phyloP scores from a whole-genome alignment of 768 basidiomycete genomes.

The Galerina marginata region DNA sequence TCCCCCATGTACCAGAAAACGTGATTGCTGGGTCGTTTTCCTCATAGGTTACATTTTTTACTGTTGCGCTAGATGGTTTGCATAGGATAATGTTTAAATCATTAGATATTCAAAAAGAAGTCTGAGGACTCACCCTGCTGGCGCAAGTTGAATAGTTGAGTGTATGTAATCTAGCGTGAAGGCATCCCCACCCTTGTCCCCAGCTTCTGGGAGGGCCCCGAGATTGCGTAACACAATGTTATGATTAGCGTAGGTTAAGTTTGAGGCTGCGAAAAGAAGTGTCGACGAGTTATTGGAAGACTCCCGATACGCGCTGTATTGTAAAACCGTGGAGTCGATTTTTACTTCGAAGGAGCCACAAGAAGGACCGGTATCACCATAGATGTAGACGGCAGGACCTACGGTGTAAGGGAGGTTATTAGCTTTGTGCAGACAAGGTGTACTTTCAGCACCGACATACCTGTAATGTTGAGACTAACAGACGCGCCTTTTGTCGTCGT shows the following conservation, averaged over 20 bases:
- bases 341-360: slow-evolving; percentile 48
- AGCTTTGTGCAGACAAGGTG: not conserved
- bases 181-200: slow-evolving; percentile 41
- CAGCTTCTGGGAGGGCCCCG: slow-evolving; percentile 33
- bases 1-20: slow-evolving; percentile 46
- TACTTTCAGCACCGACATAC: slow-evolving; percentile 24
- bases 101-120: not conserved
- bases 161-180: slow-evolving; percentile 49
- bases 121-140: slow-evolving; percentile 40
- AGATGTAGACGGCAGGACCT: slow-evolving; percentile 51
- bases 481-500: slow-evolving; percentile 42
- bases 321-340: slow-evolving; percentile 37
- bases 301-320: slow-evolving; percentile 35
- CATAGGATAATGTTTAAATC: not conserved
- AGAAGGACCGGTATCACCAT: slow-evolving; percentile 45
- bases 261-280: slow-evolving; percentile 39
- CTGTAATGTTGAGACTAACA: slow-evolving; percentile 49
- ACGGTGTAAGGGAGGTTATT: not conserved
- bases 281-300: slow-evolving; percentile 35
- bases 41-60: slow-evolving; percentile 45
- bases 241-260: slow-evolving; percentile 45
- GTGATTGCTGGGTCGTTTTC: slow-evolving; percentile 44
- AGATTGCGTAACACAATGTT: slow-evolving; percentile 45
- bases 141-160: slow-evolving; percentile 48
- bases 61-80: slow-evolving; percentile 38